Evolutionary conservation across 192 early-diverging fungal genomes (phyloP).

Genomic region (Backusella circina): DNA sequence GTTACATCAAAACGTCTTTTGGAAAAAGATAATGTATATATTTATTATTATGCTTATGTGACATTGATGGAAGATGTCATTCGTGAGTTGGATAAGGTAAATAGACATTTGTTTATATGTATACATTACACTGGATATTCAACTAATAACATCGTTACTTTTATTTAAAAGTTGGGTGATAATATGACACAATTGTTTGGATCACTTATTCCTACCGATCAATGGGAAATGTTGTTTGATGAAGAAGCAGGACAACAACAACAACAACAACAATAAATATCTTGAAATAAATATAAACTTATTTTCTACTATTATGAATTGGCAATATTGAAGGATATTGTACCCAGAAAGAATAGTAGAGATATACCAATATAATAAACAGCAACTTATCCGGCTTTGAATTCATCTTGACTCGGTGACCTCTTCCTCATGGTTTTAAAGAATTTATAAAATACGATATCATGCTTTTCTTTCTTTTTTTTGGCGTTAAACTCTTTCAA

Average conservation of each 20-base stretch:
- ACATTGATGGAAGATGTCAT: constrained; percentile 78
- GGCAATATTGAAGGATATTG: no score
- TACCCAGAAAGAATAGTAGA: no score
- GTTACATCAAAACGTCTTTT: constrained; percentile 40
- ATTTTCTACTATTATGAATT: no score
- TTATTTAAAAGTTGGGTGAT: constrained; percentile 15
- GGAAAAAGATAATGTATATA: constrained; percentile 59
- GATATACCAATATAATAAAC: no score
- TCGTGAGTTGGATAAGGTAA: constrained; percentile 64
- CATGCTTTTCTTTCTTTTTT: no score
- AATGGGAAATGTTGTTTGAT: constrained; percentile 32
- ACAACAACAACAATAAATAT: neutral
- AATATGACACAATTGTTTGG: constrained; percentile 36
- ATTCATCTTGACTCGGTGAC: no score
- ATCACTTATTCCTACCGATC: constrained; percentile 26
- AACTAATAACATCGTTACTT: neutral
- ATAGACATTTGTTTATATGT: neutral
- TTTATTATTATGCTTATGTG: constrained; percentile 80
- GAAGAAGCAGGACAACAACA: constrained; percentile 1
- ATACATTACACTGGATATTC: neutral
- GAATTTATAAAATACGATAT: no score
- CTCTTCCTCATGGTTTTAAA: no score
- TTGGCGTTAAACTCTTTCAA: no score
- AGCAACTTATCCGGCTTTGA: no score
- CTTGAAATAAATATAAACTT: no score